A percentile compares a stretch with the other conserved stretches of the same genome.
Evolutionary conservation across 352 stramenopile genomes (phyloP).

Genomic region (Globisporangium nunn): DNA sequence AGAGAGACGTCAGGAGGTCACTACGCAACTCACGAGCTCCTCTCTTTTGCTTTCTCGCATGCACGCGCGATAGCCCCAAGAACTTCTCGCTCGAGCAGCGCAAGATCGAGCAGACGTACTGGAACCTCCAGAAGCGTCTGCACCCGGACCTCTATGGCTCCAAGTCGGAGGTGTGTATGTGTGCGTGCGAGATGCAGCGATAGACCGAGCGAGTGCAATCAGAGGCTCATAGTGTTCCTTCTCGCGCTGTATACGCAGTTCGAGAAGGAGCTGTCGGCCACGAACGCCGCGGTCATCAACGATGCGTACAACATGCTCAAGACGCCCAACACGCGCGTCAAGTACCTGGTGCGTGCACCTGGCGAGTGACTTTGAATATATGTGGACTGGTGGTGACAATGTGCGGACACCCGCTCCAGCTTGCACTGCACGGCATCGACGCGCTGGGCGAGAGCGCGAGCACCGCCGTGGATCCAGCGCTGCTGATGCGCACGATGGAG

Average conservation of each 20-base stretch:
- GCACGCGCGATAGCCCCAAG: constrained; percentile 36
- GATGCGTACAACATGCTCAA: constrained; percentile 87
- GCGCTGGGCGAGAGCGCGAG: constrained; percentile 68
- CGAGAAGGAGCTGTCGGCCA: constrained; percentile 71
- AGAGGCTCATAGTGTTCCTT: neutral
- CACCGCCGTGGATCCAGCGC: constrained; percentile 60
- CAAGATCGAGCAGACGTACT: constrained; percentile 84
- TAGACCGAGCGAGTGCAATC: neutral
- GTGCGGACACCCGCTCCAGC: constrained; percentile 19
- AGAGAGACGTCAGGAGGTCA: neutral
- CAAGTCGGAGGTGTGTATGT: constrained; percentile 61
- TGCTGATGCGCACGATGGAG: constrained; percentile 85
- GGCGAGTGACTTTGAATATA: neutral
- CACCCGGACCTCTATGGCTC: constrained; percentile 81
- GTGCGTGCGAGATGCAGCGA: neutral
- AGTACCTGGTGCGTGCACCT: constrained; percentile 55
- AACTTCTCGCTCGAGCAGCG: constrained; percentile 74
- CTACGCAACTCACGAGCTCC: neutral
- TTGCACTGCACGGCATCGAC: constrained; percentile 77
- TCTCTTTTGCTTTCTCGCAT: neutral
- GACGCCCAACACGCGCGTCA: constrained; percentile 75
- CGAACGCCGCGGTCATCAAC: constrained; percentile 77
- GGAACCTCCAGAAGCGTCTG: constrained; percentile 81
- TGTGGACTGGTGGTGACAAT: neutral
- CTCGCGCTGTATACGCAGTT: constrained; percentile 25